These are phyloP conservation scores for Platanus orientalis DNA, from an alignment of 164 flowering plant genomes.

Conservation along the genomic window DNA sequence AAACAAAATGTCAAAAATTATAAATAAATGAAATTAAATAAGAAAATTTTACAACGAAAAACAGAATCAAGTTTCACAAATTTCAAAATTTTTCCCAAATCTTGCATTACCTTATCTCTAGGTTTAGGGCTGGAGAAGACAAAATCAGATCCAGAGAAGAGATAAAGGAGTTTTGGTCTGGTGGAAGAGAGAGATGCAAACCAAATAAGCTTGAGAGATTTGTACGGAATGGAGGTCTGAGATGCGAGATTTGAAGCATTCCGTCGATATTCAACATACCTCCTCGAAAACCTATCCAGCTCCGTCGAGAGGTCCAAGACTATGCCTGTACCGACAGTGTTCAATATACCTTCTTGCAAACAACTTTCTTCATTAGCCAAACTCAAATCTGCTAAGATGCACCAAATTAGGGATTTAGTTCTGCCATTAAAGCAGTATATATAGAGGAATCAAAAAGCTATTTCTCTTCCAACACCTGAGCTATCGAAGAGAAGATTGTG, in stretches of 20 bases:
- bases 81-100: too few species aligned
- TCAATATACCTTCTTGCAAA: slow-evolving; percentile 22
- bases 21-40: too few species aligned
- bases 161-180: slow-evolving; percentile 42
- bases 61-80: background rate
- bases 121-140: slow-evolving; percentile 74
- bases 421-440: background rate
- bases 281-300: slow-evolving; percentile 82
- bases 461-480: too few species aligned
- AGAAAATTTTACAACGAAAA: slow-evolving; percentile 5
- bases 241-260: slow-evolving; percentile 43
- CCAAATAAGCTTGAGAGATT: slow-evolving; percentile 50
- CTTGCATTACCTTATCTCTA: slow-evolving; percentile 68
- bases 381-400: background rate
- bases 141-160: slow-evolving; percentile 56
- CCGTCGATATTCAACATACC: slow-evolving; percentile 39
- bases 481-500: too few species aligned
- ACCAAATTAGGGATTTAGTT: background rate
- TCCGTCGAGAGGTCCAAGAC: slow-evolving; percentile 69
- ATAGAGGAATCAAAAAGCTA: too few species aligned
- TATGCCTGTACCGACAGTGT: slow-evolving; percentile 42
- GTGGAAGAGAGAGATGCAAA: slow-evolving; percentile 29
- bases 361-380: background rate
- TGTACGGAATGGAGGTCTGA: slow-evolving; percentile 42
- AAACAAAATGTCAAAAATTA: slow-evolving; percentile 7